Evolutionary conservation across 805 yeast genomes (phyloP).

Genomic region (Yarrowia divulgata): DNA sequence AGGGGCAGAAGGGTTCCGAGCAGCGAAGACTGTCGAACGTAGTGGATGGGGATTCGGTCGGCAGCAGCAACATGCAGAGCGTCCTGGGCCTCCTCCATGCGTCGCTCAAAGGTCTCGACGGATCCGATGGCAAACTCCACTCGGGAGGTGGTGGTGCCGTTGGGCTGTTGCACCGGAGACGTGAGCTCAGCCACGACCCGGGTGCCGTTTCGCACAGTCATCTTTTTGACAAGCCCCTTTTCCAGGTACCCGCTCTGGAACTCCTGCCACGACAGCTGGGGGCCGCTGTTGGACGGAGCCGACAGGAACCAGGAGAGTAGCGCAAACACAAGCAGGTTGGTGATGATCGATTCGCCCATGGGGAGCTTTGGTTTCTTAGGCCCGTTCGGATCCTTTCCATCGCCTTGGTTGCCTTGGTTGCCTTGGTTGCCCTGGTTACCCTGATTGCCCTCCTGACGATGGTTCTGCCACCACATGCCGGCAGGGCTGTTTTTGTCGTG

Average conservation of each 20-base stretch:
- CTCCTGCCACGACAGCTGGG: constrained; percentile 75
- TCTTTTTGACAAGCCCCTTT: constrained; percentile 74
- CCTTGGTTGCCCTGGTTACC: constrained; percentile 2
- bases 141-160: constrained; percentile 50
- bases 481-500: constrained; percentile 16
- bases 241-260: constrained; percentile 77
- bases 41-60: constrained; percentile 81
- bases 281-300: constrained; percentile 22
- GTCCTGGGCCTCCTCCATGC: constrained; percentile 76
- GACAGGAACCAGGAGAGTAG: constrained; percentile 29
- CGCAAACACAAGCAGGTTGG: constrained; percentile 38
- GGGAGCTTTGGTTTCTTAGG: constrained; percentile 40
- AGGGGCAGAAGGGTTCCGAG: constrained; percentile 71
- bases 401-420: background rate
- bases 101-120: constrained; percentile 84
- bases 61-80: constrained; percentile 66
- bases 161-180: constrained; percentile 60
- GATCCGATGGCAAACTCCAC: constrained; percentile 84
- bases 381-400: constrained; percentile 14
- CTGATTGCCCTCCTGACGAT: constrained; percentile 13
- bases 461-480: constrained; percentile 39
- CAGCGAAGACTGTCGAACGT: constrained; percentile 73
- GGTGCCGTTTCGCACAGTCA: constrained; percentile 78
- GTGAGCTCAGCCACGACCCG: constrained; percentile 72
- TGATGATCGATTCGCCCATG: constrained; percentile 29